Percentiles rank a stretch among this genome's conserved stretches.
These are phyloP conservation scores for Jimgerdemannia lactiflua DNA, from an alignment of 192 early-diverging fungal genomes.

Conservation along the genomic window DNA sequence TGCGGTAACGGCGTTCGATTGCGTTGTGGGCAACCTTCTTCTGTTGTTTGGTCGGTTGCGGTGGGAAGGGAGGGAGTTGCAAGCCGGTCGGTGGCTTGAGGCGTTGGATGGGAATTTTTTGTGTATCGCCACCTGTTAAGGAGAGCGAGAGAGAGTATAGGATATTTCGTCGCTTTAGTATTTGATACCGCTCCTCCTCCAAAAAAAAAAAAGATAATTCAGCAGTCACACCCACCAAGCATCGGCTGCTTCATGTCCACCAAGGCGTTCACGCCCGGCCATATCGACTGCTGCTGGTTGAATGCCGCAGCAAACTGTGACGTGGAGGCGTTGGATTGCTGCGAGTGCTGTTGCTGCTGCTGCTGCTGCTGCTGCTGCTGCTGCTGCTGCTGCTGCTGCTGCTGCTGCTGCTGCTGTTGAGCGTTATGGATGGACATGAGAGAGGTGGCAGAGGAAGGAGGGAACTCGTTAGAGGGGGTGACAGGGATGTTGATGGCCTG, in stretches of 20 bases:
- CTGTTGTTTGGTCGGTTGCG: slow-evolving; percentile 51
- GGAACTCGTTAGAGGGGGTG: slow-evolving; percentile 14
- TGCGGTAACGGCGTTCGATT: slow-evolving; percentile 91
- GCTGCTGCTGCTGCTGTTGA: slow-evolving; percentile 13
- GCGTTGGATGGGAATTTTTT: slow-evolving; percentile 46
- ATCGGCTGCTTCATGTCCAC: background rate
- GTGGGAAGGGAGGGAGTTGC: slow-evolving; percentile 20
- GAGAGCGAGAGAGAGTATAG: too few species aligned
- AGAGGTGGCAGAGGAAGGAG: slow-evolving; percentile 14
- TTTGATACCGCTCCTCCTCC: slow-evolving; percentile 4
- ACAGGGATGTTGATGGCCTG: background rate
- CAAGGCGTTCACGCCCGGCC: background rate
- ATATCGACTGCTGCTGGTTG: slow-evolving; percentile 20
- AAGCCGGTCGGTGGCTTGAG: slow-evolving; percentile 35
- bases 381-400: slow-evolving; percentile 8
- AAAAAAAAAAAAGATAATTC: background rate
- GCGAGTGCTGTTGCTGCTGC: slow-evolving; percentile 12
- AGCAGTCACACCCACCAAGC: slow-evolving; percentile 14
- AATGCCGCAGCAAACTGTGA: background rate
- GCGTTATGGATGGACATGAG: background rate
- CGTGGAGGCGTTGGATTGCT: slow-evolving; percentile 19
- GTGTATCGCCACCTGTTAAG: background rate
- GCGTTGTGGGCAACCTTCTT: slow-evolving; percentile 96
- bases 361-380: slow-evolving; percentile 14
- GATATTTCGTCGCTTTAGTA: slow-evolving; percentile 1